phyloP scores from a whole-genome alignment of 257 asterid genomes.

The Solanum arcanum region DNA sequence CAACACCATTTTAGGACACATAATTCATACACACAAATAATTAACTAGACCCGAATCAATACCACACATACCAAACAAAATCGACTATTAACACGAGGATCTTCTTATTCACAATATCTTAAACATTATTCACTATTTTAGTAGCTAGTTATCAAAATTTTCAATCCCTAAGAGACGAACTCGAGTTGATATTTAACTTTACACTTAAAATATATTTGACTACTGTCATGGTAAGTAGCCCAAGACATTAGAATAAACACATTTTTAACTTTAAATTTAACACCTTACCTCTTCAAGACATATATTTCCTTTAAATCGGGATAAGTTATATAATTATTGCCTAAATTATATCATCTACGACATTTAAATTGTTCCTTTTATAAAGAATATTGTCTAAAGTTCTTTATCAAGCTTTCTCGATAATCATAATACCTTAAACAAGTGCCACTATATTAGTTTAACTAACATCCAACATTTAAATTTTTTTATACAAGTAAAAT shows the following conservation, averaged over 20 bases:
- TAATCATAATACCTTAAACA: background rate
- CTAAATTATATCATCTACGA: no score
- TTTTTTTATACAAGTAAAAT: no score
- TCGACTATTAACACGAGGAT: background rate
- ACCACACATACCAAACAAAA: background rate
- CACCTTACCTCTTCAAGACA: background rate
- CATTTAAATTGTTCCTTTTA: no score
- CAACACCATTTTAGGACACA: no score
- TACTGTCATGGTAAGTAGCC: background rate
- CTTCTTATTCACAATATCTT: background rate
- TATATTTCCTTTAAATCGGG: background rate
- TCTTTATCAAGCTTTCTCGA: background rate
- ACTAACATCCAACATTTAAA: background rate
- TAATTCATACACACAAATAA: no score
- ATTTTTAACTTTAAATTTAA: no score
- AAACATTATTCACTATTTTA: no score
- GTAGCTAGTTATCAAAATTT: background rate
- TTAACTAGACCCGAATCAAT: no score
- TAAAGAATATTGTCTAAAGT: background rate
- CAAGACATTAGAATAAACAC: background rate
- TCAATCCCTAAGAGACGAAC: accelerated
- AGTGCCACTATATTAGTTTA: background rate
- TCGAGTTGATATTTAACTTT: background rate
- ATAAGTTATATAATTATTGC: no score
- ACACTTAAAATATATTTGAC: no score